Base-by-base conservation (phyloP, 2,329 filamentous ascomycete species). In the Botrytis byssoidea region DNA sequence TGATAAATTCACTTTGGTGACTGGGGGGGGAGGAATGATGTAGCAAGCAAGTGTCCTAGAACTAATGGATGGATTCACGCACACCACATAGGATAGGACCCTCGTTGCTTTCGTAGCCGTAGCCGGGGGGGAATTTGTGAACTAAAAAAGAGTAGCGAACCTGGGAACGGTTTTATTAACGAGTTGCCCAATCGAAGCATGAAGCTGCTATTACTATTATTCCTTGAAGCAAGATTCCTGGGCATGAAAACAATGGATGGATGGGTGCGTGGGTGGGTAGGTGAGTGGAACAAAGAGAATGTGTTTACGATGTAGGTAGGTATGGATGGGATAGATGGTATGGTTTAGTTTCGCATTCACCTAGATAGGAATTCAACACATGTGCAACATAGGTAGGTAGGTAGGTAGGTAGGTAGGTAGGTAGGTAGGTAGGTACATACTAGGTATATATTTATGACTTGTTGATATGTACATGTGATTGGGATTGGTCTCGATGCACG, bases 1-100 rank as follows among this genome's bases (percentile, higher is more conserved):
- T 67, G 65, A 59, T 72, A 46, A 61, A 29, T 37, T 63, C 37
- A 40, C 37, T 74, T 64, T n/a, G 57, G 42, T 35, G 66, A 46
- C 55, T 57, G 66, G 68, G 73, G 72, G 63, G 65, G 35, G 2
- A 40, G 29, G 6, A 29, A 25, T 22, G 65, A 37, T 48, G 32
- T 60, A 55, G 48, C 20, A 61, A 61, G 20, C 12, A 61, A 61
- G 20, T 40, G 59, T 61, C 12, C 12, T 40, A n/a, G 35, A 37
- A 51, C 25, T 51, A 29, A 57, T 71, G 37, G 22, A 59, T 67
- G 48, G 59, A 51, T 46, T 32, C 44, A 59, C 46, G 29, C n/a
- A 51, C n/a, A 70, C 22, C 55, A 40, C 32, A 55, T 8, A 37
- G 48, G 48, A 51, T 51, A 61, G 42, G 64, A 51, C 20, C 46